Conservation (phyloP, 2,329 filamentous ascomycete species). For the Colletotrichum paranaense region DNA sequence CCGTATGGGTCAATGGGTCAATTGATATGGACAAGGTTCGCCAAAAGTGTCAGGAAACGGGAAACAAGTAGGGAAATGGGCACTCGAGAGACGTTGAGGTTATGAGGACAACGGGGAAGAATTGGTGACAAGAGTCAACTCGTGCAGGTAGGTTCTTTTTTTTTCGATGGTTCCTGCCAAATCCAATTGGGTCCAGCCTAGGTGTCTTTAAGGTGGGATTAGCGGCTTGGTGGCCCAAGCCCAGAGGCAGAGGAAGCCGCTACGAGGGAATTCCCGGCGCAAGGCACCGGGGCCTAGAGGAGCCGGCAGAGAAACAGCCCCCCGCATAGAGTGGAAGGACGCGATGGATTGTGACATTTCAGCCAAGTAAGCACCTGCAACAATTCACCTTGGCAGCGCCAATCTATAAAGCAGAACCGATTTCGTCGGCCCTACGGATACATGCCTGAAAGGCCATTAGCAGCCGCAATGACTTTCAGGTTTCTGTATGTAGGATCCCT, state of each 20-base stretch:
- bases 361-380: not conserved
- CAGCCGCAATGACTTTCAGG: not conserved
- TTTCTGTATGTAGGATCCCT: not conserved
- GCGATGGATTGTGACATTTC: not conserved
- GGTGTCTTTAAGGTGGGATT: conserved; percentile 25
- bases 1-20: not conserved
- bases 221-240: conserved; percentile 22
- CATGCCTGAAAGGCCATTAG: not conserved
- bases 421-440: not conserved
- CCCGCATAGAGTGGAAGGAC: not conserved
- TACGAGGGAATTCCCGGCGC: conserved; percentile 30
- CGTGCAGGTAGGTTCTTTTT: not conserved
- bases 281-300: not conserved
- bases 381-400: not conserved
- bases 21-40: conserved; percentile 11
- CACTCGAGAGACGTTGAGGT: not conserved
- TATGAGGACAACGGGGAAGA: not conserved
- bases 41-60: not conserved
- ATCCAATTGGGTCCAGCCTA: not conserved
- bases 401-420: not conserved
- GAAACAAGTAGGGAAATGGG: not conserved
- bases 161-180: not conserved
- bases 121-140: not conserved
- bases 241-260: conserved; percentile 5
- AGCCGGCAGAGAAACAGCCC: not conserved